A percentile compares a stretch with the other conserved stretches of the same genome.
Evolutionary conservation across 306 rosid species (phyloP).

Genomic region (Trifolium dubium): DNA sequence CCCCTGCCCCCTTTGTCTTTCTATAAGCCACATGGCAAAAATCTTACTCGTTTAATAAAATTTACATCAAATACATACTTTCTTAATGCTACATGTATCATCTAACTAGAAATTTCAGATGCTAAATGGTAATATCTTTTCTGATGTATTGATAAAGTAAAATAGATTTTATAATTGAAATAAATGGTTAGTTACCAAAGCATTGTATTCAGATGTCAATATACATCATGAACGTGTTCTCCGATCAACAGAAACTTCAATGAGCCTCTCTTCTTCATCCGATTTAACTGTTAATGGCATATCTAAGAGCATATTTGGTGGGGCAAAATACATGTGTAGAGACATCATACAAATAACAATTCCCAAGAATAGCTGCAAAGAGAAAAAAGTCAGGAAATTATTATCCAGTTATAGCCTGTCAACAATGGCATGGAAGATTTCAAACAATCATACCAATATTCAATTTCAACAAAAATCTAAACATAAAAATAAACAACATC

Average conservation of each 20-base stretch:
- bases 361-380: slow-evolving; percentile 86
- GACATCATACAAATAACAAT: slow-evolving; percentile 90
- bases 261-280: slow-evolving; percentile 67
- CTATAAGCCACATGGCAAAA: background rate
- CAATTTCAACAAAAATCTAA: slow-evolving; percentile 9
- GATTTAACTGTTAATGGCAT: slow-evolving; percentile 63
- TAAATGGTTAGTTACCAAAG: slow-evolving; percentile 37
- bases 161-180: background rate
- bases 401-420: slow-evolving; percentile 20
- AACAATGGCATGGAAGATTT: background rate
- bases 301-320: slow-evolving; percentile 72
- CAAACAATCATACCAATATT: slow-evolving; percentile 29
- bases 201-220: slow-evolving; percentile 32
- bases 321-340: slow-evolving; percentile 95
- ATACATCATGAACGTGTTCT: slow-evolving; percentile 63
- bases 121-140: slow-evolving; percentile 13
- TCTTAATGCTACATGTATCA: slow-evolving; percentile 6
- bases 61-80: slow-evolving; percentile 18
- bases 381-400: slow-evolving; percentile 36
- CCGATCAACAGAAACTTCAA: slow-evolving; percentile 65
- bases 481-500: slow-evolving; percentile 26
- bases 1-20: background rate
- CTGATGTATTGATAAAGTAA: slow-evolving; percentile 21
- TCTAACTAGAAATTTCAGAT: slow-evolving; percentile 1
- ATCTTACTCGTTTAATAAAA: slow-evolving; percentile 9